Conservation (phyloP, 192 early-diverging fungal species). For the Backusella macrospora region DNA sequence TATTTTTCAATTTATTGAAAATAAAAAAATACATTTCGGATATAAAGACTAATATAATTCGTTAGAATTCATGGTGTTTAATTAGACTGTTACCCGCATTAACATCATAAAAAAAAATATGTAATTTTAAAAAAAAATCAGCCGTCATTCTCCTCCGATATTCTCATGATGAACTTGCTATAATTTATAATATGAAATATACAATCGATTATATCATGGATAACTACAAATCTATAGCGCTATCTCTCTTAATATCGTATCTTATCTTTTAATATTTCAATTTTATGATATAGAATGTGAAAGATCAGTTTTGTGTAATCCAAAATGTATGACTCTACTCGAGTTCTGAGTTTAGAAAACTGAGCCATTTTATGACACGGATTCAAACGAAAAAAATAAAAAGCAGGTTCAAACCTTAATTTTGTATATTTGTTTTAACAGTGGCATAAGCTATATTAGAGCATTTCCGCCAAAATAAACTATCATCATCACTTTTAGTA, state of each 20-base stretch:
- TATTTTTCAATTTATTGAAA: background rate
- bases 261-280: background rate
- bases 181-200: too few relatives aligned
- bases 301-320: background rate
- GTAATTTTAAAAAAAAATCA: too few relatives aligned
- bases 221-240: too few relatives aligned
- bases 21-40: background rate
- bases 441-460: too few relatives aligned
- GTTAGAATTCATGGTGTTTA: too few relatives aligned
- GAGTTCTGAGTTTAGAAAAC: background rate
- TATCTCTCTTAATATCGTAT: too few relatives aligned
- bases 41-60: too few relatives aligned
- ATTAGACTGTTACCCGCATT: too few relatives aligned
- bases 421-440: background rate
- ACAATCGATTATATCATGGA: too few relatives aligned
- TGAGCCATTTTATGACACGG: conserved; percentile 13
- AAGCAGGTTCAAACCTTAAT: conserved; percentile 8
- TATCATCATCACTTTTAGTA: background rate
- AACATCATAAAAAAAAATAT: too few relatives aligned
- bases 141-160: too few relatives aligned
- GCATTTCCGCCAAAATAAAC: background rate
- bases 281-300: background rate
- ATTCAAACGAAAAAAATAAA: background rate
- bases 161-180: too few relatives aligned
- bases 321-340: background rate